phyloP scores from a whole-genome alignment of 768 basidiomycete species.

The Suillus fuscotomentosus region DNA sequence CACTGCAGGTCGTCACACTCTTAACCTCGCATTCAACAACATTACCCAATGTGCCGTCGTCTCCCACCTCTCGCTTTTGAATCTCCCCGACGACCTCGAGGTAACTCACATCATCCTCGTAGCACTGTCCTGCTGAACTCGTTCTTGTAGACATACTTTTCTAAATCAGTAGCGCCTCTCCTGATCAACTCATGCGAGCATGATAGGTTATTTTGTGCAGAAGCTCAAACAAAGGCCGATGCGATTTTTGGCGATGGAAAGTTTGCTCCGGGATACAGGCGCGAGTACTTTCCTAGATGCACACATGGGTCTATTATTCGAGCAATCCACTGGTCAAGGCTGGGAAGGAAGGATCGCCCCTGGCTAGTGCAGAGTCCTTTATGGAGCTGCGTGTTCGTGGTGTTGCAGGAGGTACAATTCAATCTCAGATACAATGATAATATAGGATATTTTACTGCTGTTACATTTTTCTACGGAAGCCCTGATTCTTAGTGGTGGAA shows the following conservation, averaged over 20 bases:
- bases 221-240: too few relatives aligned
- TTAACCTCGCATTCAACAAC: conserved; percentile 61
- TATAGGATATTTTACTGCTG: not conserved
- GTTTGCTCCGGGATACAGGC: too few relatives aligned
- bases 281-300: too few relatives aligned
- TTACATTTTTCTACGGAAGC: not conserved
- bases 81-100: conserved; percentile 61
- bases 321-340: conserved; percentile 52
- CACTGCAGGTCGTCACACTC: conserved; percentile 48
- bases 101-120: conserved; percentile 26
- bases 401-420: not conserved
- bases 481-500: conserved; percentile 73
- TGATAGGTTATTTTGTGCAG: too few relatives aligned
- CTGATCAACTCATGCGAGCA: too few relatives aligned
- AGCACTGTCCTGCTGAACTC: not conserved
- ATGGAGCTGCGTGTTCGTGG: conserved; percentile 17
- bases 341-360: conserved; percentile 64
- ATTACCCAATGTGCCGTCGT: conserved; percentile 46
- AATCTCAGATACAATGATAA: conserved; percentile 10
- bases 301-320: conserved; percentile 43
- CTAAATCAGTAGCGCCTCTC: too few relatives aligned
- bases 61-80: conserved; percentile 63
- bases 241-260: too few relatives aligned
- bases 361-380: conserved; percentile 55
- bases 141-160: too few relatives aligned